These are phyloP conservation scores for Allium sativum DNA, from an alignment of 106 monocot species.

Conservation along the genomic window DNA sequence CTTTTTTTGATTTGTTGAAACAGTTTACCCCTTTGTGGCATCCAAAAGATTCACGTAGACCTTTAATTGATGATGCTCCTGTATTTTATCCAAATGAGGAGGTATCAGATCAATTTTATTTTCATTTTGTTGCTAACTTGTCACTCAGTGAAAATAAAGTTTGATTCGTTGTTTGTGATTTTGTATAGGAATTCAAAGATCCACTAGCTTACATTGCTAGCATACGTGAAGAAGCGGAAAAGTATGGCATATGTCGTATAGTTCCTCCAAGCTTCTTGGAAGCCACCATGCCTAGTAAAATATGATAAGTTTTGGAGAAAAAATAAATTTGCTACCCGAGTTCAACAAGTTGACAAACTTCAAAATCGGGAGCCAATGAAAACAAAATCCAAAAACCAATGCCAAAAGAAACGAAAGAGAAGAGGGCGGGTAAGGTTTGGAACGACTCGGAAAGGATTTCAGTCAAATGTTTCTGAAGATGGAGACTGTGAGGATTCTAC, in stretches of 20 bases:
- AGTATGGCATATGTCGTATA: conserved; percentile 88
- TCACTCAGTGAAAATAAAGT: neutral
- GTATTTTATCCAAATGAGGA: conserved; percentile 63
- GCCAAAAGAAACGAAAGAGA: conserved; percentile 62
- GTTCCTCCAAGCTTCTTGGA: conserved; percentile 89
- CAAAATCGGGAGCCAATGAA: conserved; percentile 86
- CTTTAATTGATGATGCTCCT: conserved; percentile 60
- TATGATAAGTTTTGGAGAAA: conserved; percentile 48
- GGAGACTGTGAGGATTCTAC: conserved; percentile 39
- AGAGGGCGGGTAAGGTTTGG: conserved; percentile 77
- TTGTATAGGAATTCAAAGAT: conserved; percentile 75
- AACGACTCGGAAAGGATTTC: conserved; percentile 62
- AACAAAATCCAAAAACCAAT: conserved; percentile 40
- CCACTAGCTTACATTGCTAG: conserved; percentile 71
- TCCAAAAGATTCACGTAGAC: conserved; percentile 45
- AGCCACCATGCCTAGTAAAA: conserved; percentile 70
- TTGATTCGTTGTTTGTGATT: conserved; percentile 3
- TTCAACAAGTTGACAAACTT: conserved; percentile 90
- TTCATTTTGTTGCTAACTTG: neutral
- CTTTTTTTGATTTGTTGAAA: conserved; percentile 1
- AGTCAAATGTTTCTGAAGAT: conserved; percentile 25
- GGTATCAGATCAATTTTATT: conserved; percentile 11
- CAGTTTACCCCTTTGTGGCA: conserved; percentile 43
- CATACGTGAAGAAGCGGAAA: conserved; percentile 58
- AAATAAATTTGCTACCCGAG: conserved; percentile 62